phyloP scores from a whole-genome alignment of 2,329 filamentous ascomycete species.

The Alternaria sp. region DNA sequence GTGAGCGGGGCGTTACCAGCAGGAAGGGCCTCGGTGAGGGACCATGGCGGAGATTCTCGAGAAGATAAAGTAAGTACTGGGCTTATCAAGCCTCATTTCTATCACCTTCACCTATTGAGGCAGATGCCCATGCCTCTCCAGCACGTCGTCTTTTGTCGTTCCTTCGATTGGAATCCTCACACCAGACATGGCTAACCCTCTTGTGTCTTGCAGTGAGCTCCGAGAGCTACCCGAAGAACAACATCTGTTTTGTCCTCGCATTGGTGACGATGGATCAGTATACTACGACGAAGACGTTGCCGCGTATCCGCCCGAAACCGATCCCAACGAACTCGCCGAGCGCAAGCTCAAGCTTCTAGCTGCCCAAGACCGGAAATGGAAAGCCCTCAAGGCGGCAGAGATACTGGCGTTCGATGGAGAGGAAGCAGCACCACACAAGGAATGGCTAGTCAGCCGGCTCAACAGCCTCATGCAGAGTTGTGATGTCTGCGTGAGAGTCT shows the following conservation, averaged over 20 bases:
- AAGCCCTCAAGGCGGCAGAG: slow-evolving; percentile 54
- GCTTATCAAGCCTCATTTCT: slow-evolving; percentile 1
- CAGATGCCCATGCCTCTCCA: background rate
- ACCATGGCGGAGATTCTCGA: slow-evolving; percentile 48
- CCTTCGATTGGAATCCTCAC: slow-evolving; percentile 1
- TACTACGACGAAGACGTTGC: slow-evolving; percentile 59
- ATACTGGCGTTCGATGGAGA: slow-evolving; percentile 60
- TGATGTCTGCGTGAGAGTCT: slow-evolving; percentile 61
- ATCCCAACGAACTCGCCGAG: slow-evolving; percentile 36
- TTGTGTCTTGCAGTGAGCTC: slow-evolving; percentile 45
- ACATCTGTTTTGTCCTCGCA: slow-evolving; percentile 61
- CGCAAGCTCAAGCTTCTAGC: slow-evolving; percentile 48
- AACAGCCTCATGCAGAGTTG: slow-evolving; percentile 56
- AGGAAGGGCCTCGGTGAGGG: slow-evolving; percentile 18
- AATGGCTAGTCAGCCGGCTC: slow-evolving; percentile 53
- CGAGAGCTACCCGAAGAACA: slow-evolving; percentile 49
- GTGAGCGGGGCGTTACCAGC: slow-evolving; percentile 12
- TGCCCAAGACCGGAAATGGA: slow-evolving; percentile 52
- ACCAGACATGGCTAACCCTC: slow-evolving; percentile 33
- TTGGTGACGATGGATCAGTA: slow-evolving; percentile 43
- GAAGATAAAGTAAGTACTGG: slow-evolving; percentile 44
- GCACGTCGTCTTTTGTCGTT: background rate
- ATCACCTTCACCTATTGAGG: background rate
- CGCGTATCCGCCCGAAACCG: slow-evolving; percentile 41
- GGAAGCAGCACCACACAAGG: slow-evolving; percentile 56